Evolutionary conservation across 495 filamentous ascomycete species (phyloP).

Genomic region (Hypoxylon intermedium): DNA sequence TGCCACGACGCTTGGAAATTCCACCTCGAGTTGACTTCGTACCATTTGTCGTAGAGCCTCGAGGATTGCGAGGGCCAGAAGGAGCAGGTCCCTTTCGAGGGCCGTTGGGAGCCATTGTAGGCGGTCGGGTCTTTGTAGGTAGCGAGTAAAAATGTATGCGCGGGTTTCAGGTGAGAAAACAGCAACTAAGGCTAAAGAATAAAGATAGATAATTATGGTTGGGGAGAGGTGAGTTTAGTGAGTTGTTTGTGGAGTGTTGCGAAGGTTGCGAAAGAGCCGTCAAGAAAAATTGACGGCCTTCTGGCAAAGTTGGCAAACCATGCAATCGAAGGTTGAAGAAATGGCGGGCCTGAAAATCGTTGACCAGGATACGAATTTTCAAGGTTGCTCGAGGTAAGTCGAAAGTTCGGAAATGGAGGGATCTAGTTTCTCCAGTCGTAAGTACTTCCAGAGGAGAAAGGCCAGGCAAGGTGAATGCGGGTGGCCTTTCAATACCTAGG

Average conservation of each 20-base stretch:
- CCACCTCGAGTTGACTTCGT: slow-evolving; percentile 60
- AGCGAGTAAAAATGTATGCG: neutral
- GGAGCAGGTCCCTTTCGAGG: slow-evolving; percentile 40
- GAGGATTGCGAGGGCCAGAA: slow-evolving; percentile 42
- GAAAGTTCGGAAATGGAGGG: neutral
- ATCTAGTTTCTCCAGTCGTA: neutral
- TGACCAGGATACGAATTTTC: slow-evolving; percentile 8
- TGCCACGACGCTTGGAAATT: slow-evolving; percentile 70
- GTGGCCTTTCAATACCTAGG: neutral
- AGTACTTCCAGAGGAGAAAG: neutral
- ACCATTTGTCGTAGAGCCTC: slow-evolving; percentile 13
- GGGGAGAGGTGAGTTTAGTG: neutral
- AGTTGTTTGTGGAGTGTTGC: neutral
- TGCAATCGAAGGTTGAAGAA: slow-evolving; percentile 5
- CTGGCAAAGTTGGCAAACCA: slow-evolving; percentile 11
- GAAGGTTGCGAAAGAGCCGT: slow-evolving; percentile 4
- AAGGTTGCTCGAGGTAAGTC: slow-evolving; percentile 15
- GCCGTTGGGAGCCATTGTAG: slow-evolving; percentile 50
- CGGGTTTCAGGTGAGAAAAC: neutral
- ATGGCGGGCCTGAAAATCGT: slow-evolving; percentile 12
- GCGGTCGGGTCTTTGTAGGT: neutral
- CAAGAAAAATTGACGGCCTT: neutral
- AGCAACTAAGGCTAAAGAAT: no score
- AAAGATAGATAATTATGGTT: no score
- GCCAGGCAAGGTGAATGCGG: neutral